phyloP scores from a whole-genome alignment of 1,284 basidiomycete species.

The Exsudoporus floridanus region DNA sequence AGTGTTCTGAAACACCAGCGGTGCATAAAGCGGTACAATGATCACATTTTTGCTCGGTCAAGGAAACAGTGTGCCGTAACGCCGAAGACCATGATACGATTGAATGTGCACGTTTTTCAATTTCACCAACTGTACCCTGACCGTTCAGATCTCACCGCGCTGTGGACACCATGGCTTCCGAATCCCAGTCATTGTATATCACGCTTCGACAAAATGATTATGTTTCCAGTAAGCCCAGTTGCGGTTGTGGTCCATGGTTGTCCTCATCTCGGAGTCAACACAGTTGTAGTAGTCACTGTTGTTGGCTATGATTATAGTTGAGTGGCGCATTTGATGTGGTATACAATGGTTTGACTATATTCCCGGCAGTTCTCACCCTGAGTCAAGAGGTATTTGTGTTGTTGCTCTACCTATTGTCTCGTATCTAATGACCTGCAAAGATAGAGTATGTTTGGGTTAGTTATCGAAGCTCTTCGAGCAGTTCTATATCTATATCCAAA shows the following conservation, averaged over 20 bases:
- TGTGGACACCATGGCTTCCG: too few species aligned
- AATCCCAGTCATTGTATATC: too few species aligned
- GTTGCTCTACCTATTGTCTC: not conserved
- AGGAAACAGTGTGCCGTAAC: too few species aligned
- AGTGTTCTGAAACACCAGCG: too few species aligned
- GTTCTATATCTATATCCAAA: not conserved
- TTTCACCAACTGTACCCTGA: too few species aligned
- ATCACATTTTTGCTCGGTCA: too few species aligned
- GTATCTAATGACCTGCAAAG: not conserved
- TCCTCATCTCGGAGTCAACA: not conserved
- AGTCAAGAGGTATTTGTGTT: not conserved
- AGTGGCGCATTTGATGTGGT: not conserved
- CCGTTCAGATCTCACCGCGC: too few species aligned
- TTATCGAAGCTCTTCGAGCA: not conserved
- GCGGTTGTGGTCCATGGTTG: not conserved
- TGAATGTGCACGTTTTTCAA: too few species aligned
- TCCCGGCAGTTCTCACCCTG: not conserved
- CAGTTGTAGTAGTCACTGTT: not conserved
- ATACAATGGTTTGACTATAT: not conserved
- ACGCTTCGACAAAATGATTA: not conserved
- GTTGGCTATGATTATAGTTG: constrained; percentile 5
- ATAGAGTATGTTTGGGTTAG: constrained; percentile 8
- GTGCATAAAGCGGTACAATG: too few species aligned
- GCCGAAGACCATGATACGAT: too few species aligned
- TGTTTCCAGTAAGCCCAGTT: not conserved